A percentile compares a stretch with the other conserved stretches of the same genome.
These are phyloP conservation scores for Podospora bellae-mahoneyi DNA, from an alignment of 495 filamentous ascomycete species.

Conservation along the genomic window DNA sequence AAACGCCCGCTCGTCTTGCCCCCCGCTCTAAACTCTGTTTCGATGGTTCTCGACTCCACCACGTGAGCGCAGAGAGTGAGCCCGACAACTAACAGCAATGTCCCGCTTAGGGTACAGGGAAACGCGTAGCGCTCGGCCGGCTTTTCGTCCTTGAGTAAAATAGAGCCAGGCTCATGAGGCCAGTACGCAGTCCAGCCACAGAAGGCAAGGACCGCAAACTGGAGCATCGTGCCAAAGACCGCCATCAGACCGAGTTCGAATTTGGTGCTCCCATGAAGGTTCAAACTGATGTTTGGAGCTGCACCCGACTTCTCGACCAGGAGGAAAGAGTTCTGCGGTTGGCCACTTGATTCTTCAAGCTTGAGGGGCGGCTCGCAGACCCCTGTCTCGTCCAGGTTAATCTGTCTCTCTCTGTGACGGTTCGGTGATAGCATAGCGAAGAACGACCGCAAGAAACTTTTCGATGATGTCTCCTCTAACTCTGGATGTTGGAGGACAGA, in stretches of 20 bases:
- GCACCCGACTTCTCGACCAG: conserved; percentile 3
- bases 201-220: conserved; percentile 8
- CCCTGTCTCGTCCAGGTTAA: neutral
- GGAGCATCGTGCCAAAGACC: conserved; percentile 5
- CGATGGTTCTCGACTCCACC: conserved; percentile 10
- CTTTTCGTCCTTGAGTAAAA: conserved; percentile 2
- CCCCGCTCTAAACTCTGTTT: neutral
- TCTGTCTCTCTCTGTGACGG: neutral
- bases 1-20: neutral
- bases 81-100: conserved; percentile 10
- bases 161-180: neutral
- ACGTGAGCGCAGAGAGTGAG: conserved; percentile 7
- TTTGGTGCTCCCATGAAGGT: conserved; percentile 6
- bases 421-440: neutral
- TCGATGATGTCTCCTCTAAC: neutral
- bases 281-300: conserved; percentile 11
- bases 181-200: conserved; percentile 2
- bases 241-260: conserved; percentile 3
- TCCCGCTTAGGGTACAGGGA: conserved; percentile 10
- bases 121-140: conserved; percentile 5
- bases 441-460: neutral
- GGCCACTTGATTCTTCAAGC: neutral
- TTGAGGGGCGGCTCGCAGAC: neutral
- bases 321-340: neutral
- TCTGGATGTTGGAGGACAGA: neutral